Evolutionary conservation across 495 filamentous ascomycete genomes (phyloP).

Genomic region (Parmelia sp.): DNA sequence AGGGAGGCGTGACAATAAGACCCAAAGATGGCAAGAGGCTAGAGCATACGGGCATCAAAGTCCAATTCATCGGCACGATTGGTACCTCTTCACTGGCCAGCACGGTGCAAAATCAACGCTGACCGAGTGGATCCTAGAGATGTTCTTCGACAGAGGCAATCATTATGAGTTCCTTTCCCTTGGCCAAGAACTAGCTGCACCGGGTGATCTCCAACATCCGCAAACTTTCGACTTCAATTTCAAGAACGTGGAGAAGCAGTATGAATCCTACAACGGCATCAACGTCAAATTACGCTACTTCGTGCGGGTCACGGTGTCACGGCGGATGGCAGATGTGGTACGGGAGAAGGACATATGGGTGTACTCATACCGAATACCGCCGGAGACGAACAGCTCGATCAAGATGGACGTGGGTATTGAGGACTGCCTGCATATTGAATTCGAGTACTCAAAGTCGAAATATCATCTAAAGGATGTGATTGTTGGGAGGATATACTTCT

Average conservation of each 20-base stretch:
- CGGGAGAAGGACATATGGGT: conserved; percentile 99
- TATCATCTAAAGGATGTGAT: conserved; percentile 99
- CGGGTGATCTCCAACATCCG: conserved; percentile 95
- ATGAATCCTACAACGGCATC: conserved; percentile 99
- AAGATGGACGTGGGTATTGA: conserved; percentile 99
- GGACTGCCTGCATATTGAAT: conserved; percentile 98
- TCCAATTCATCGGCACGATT: conserved; percentile 99
- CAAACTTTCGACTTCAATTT: conserved; percentile 99
- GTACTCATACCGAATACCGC: conserved; percentile 96
- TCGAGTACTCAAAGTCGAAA: conserved; percentile 98
- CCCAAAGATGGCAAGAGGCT: conserved; percentile 98
- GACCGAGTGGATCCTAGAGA: conserved; percentile 52
- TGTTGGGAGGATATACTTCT: conserved; percentile 97
- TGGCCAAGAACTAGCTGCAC: conserved; percentile 90
- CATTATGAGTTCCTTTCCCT: conserved; percentile 98
- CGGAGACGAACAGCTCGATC: conserved; percentile 95
- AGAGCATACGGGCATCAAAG: conserved; percentile 98
- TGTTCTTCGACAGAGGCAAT: conserved; percentile 99
- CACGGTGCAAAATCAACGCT: conserved; percentile 12
- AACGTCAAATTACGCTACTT: conserved; percentile 99
- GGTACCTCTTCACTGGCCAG: conserved; percentile 43
- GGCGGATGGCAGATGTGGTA: conserved; percentile 94
- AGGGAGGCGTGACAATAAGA: conserved; percentile 85
- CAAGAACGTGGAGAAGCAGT: conserved; percentile 99
- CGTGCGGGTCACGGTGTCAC: conserved; percentile 89